Evolutionary conservation across 2,329 filamentous ascomycete genomes (phyloP).

Genomic region (Exophiala calicioides): DNA sequence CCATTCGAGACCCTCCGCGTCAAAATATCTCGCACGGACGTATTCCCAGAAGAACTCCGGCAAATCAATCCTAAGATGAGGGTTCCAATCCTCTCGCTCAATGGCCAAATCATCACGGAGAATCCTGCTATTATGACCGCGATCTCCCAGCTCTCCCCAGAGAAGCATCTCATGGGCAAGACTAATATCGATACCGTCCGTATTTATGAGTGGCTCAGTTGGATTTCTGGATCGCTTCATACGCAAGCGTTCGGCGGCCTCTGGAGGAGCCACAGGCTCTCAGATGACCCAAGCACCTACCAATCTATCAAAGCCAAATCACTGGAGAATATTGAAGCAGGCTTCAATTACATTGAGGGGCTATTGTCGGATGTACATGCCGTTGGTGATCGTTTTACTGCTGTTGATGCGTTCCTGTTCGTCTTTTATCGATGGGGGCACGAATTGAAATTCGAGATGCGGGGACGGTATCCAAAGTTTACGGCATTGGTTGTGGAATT

Average conservation of each 20-base stretch:
- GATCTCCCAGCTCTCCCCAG: constrained; percentile 36
- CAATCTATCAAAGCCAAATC: constrained; percentile 30
- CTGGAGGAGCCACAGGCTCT: constrained; percentile 33
- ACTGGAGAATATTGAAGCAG: constrained; percentile 29
- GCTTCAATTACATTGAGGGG: constrained; percentile 33
- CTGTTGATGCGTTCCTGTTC: constrained; percentile 39
- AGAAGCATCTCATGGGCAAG: constrained; percentile 34
- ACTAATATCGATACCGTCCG: constrained; percentile 35
- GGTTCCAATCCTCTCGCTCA: constrained; percentile 36
- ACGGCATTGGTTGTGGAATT: constrained; percentile 14
- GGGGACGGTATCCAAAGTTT: constrained; percentile 13
- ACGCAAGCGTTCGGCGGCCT: constrained; percentile 33
- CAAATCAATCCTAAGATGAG: constrained; percentile 38
- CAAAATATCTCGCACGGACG: constrained; percentile 2
- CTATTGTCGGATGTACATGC: constrained; percentile 31
- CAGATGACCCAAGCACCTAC: constrained; percentile 27
- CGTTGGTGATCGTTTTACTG: constrained; percentile 37
- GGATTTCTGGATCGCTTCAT: constrained; percentile 38
- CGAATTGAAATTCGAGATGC: background rate
- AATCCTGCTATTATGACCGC: constrained; percentile 37
- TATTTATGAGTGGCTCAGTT: constrained; percentile 41
- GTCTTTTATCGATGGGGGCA: constrained; percentile 38
- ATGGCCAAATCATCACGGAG: constrained; percentile 38
- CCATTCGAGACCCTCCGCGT: constrained; percentile 30
- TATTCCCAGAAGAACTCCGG: constrained; percentile 27